A percentile compares a stretch with the other conserved stretches of the same genome.
Conservation (phyloP, 768 basidiomycete species). For the Arthromyces matolae region DNA sequence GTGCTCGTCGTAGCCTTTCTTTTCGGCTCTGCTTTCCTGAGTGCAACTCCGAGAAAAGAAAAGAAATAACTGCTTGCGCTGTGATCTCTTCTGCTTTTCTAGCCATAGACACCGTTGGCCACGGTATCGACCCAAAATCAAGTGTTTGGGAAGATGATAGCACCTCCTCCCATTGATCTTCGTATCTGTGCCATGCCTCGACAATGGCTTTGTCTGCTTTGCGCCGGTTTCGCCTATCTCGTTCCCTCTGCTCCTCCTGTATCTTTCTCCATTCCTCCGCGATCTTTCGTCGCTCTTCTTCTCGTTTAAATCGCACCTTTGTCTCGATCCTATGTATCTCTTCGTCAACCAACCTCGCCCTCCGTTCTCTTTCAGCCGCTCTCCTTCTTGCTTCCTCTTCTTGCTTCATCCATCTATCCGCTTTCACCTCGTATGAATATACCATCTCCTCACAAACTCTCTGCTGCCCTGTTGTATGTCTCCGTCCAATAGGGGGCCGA, state of each 20-base stretch:
- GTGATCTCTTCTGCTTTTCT: constrained; percentile 45
- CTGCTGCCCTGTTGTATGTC: constrained; percentile 20
- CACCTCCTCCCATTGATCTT: constrained; percentile 59
- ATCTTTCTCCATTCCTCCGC: constrained; percentile 45
- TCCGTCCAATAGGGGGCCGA: constrained; percentile 10
- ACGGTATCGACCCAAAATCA: constrained; percentile 63
- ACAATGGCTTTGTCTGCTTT: constrained; percentile 41
- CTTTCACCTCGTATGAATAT: constrained; percentile 48
- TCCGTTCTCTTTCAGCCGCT: constrained; percentile 44
- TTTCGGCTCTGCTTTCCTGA: constrained; percentile 55
- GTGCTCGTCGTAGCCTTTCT: constrained; percentile 62
- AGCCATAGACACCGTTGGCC: constrained; percentile 56
- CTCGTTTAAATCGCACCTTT: constrained; percentile 46
- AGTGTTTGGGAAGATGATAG: constrained; percentile 42
- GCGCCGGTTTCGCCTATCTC: constrained; percentile 39
- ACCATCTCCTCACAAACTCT: constrained; percentile 51
- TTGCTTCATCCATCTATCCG: constrained; percentile 50
- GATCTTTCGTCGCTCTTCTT: constrained; percentile 43
- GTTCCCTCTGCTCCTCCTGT: constrained; percentile 36
- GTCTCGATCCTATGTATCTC: constrained; percentile 53
- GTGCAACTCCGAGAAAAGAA: constrained; percentile 65
- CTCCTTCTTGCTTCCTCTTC: constrained; percentile 43
- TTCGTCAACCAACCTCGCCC: constrained; percentile 45
- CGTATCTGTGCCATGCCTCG: constrained; percentile 63
- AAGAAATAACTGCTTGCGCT: constrained; percentile 48